Evolutionary conservation across 1,284 basidiomycete species (phyloP), one percentile per base, ranked within the genome.

Genomic region (Malassezia dermatis): DNA sequence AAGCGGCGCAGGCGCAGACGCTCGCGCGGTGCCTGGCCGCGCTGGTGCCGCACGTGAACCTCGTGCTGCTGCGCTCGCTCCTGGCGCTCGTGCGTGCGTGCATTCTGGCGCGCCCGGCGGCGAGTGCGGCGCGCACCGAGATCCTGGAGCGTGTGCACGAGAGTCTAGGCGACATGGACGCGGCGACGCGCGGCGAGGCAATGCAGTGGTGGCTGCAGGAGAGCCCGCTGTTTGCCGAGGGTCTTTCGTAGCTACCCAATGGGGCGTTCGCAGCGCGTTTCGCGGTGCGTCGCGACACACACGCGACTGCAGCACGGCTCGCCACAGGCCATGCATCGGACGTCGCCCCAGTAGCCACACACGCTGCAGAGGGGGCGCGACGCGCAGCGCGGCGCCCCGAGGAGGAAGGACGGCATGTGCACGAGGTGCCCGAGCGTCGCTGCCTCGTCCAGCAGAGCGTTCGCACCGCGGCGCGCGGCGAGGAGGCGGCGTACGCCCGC

Each of bases 171-270:
- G 66, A 59, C 10, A 59, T 73, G 30, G 69, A 73, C 40, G 67
- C 67, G 1, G 63, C 66, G 28, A 69, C 67, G 17, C 50, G 66
- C 7, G 66, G 69, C 27, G 71, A 72, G 46, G 71, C 68, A 10
- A 42, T 72, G 37, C 47, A 62, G 17, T 73, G 71, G 71, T 73
- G 71, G 71, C 51, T 70, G n/a, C 62, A 66, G 34, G 51, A 67
- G 15, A 58, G 68, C 13, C 51, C 39, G 5, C 42, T 27, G 12
- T 72, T 73, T 55, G 52, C 55, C n/a, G 35, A 65, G 61, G 12
- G 67, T 62, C 40, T 70, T 46, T 40, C 39, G 11, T 17, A 19
- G 17, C 30, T 55, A 42, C 28, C 32, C 47, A 3, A 48, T 24
- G 2, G 37, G 40, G n/a, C 42, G 47, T 24, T 58, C 56, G 23